These are phyloP conservation scores for Ascochyta rabiei DNA, from an alignment of 2,329 filamentous ascomycete genomes.

Conservation along the genomic window DNA sequence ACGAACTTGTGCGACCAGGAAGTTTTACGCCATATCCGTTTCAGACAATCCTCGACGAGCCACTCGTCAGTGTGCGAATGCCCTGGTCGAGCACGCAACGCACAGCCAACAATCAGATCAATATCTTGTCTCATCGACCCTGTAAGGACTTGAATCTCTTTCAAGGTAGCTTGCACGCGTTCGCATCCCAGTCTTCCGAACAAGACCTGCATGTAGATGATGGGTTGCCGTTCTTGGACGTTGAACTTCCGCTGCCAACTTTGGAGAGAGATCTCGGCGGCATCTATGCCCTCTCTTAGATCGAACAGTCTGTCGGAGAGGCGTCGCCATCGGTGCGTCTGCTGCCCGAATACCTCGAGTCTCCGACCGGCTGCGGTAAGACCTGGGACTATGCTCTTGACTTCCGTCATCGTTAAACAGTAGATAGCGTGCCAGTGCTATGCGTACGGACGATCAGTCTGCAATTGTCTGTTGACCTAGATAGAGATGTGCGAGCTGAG, in stretches of 20 bases:
- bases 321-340: constrained; percentile 25
- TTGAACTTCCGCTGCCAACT: constrained; percentile 34
- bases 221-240: constrained; percentile 23
- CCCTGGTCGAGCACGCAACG: constrained; percentile 19
- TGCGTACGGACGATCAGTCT: neutral
- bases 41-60: constrained; percentile 28
- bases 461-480: neutral
- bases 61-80: constrained; percentile 9
- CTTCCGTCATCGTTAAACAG: constrained; percentile 15
- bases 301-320: constrained; percentile 34
- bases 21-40: constrained; percentile 22
- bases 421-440: no score
- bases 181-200: constrained; percentile 31
- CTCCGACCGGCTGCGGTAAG: constrained; percentile 24
- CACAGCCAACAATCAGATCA: constrained; percentile 23
- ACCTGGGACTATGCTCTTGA: constrained; percentile 23
- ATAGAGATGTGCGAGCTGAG: neutral
- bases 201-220: constrained; percentile 29
- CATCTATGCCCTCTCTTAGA: constrained; percentile 26
- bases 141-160: constrained; percentile 14
- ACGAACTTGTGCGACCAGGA: constrained; percentile 31
- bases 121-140: constrained; percentile 22
- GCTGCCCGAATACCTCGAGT: constrained; percentile 26
- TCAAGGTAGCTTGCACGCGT: constrained; percentile 17
- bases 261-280: constrained; percentile 26